Percentiles rank a stretch among this genome's conserved stretches.
These are phyloP conservation scores for Trichoderma afroharzianum DNA, from an alignment of 2,329 filamentous ascomycete genomes.

Conservation along the genomic window DNA sequence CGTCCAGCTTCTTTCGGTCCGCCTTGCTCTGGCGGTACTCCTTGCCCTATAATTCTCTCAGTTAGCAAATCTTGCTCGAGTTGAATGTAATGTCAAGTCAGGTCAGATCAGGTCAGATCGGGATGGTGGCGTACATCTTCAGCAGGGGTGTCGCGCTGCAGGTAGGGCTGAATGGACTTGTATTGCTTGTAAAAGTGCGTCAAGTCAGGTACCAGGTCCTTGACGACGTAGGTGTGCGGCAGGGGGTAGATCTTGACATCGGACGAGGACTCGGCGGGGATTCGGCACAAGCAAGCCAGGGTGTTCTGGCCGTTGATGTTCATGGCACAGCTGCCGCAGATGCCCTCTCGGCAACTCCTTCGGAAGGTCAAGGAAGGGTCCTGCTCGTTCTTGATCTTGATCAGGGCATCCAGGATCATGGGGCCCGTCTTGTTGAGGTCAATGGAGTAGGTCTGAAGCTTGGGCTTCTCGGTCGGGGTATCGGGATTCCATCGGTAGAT, in stretches of 20 bases:
- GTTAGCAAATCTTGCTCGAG: conserved; percentile 13
- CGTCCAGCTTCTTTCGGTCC: conserved; percentile 94
- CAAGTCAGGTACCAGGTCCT: conserved; percentile 96
- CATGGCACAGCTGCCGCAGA: conserved; percentile 98
- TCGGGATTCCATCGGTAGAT: conserved; percentile 99
- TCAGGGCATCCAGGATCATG: conserved; percentile 95
- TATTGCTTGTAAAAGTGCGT: conserved; percentile 99
- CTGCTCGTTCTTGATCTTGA: conserved; percentile 98
- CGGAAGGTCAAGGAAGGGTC: conserved; percentile 96
- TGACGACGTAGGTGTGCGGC: conserved; percentile 98
- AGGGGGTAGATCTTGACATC: conserved; percentile 96
- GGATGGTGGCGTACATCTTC: conserved; percentile 65
- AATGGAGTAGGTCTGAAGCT: conserved; percentile 91
- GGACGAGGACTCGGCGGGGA: conserved; percentile 74
- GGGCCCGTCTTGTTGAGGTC: conserved; percentile 99
- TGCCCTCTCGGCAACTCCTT: conserved; percentile 93
- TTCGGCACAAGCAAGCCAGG: conserved; percentile 93
- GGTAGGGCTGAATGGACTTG: conserved; percentile 98
- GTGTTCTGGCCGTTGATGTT: conserved; percentile 99
- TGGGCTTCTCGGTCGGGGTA: conserved; percentile 84
- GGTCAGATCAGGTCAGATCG: not conserved
- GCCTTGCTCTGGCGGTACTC: conserved; percentile 88
- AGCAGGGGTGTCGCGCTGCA: conserved; percentile 82
- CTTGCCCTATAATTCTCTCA: conserved; percentile 64
- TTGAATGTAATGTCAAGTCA: not conserved